These are phyloP conservation scores for Dictyostelium intermedium DNA, from an alignment of 78 protist species.

Conservation along the genomic window DNA sequence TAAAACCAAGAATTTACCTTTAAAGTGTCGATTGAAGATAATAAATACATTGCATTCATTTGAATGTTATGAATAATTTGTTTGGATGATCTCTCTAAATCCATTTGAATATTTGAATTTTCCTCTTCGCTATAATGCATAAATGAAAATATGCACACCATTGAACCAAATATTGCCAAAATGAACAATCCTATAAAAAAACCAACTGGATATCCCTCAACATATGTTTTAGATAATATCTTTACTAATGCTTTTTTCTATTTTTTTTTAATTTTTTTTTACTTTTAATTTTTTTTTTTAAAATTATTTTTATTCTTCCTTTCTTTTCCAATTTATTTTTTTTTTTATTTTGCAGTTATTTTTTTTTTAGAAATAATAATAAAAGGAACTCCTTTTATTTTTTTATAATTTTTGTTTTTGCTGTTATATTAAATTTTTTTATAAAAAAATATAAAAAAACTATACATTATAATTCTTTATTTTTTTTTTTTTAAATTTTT, in stretches of 20 bases:
- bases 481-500: not conserved
- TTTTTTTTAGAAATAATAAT: too few relatives aligned
- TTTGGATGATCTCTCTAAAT: conserved; percentile 38
- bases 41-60: not conserved
- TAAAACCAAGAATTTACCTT: too few relatives aligned
- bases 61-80: conserved; percentile 42
- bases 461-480: not conserved
- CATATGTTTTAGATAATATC: not conserved
- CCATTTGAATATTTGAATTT: conserved; percentile 21
- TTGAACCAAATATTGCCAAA: conserved; percentile 5
- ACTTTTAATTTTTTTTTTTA: not conserved
- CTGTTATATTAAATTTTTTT: too few relatives aligned
- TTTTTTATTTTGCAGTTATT: not conserved
- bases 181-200: not conserved
- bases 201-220: conserved; percentile 32
- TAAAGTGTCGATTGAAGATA: not conserved
- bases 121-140: conserved; percentile 46
- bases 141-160: conserved; percentile 26
- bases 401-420: not conserved
- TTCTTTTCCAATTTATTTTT: not conserved
- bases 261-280: not conserved
- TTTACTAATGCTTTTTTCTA: not conserved
- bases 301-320: not conserved
- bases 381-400: too few relatives aligned
- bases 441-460: too few relatives aligned